phyloP scores from a whole-genome alignment of 345 rosid genomes.

The Murraya koenigii region DNA sequence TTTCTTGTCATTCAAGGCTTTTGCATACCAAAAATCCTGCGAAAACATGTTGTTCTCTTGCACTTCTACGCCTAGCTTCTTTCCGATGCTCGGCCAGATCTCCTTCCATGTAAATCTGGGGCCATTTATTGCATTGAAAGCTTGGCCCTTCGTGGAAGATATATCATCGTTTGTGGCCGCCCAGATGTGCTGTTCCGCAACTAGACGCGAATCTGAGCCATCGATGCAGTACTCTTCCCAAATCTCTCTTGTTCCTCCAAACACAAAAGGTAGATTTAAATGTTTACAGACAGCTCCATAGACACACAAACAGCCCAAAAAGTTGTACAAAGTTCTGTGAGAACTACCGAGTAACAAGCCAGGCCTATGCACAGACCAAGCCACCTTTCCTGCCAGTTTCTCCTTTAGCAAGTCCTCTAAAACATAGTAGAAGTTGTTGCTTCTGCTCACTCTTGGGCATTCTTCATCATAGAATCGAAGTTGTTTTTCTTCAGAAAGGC shows the following conservation, averaged over 20 bases:
- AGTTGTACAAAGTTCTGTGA: constrained; percentile 54
- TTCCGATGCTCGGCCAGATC: constrained; percentile 63
- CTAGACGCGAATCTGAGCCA: constrained; percentile 66
- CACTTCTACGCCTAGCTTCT: constrained; percentile 53
- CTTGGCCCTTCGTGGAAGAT: constrained; percentile 42
- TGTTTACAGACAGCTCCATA: constrained; percentile 68
- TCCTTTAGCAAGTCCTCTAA: constrained; percentile 73
- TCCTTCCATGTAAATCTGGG: constrained; percentile 76
- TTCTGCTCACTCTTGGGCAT: constrained; percentile 44
- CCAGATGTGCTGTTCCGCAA: constrained; percentile 82
- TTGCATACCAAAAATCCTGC: constrained; percentile 43
- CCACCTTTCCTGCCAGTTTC: constrained; percentile 42
- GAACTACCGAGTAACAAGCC: constrained; percentile 84
- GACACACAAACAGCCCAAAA: constrained; percentile 74
- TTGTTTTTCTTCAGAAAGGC: constrained; percentile 18
- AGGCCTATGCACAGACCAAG: constrained; percentile 81
- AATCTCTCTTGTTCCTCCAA: constrained; percentile 77
- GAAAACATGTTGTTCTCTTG: constrained; percentile 35
- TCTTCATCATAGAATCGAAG: constrained; percentile 46
- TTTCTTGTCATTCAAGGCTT: constrained; percentile 49
- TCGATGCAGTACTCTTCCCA: constrained; percentile 89
- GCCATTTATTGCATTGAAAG: constrained; percentile 73
- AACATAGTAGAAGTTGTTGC: constrained; percentile 57
- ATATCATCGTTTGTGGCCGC: constrained; percentile 54
- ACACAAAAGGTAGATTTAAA: constrained; percentile 69